Base-by-base conservation (phyloP, 2,329 filamentous ascomycete species). In the Cordyceps cicadae region DNA sequence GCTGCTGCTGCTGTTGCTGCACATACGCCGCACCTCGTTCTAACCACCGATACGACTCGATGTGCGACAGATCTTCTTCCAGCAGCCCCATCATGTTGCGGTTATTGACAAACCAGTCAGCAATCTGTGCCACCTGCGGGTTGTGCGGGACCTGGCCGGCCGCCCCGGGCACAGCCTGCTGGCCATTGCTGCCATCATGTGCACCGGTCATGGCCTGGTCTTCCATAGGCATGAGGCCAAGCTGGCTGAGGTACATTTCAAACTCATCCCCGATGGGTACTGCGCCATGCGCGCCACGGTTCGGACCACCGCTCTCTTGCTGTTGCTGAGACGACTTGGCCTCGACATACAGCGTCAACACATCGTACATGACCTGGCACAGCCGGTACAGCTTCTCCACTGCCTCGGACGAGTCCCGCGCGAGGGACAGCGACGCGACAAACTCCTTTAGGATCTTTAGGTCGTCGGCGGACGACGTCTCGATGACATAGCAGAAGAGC, bases 71-170 rank as follows among this genome's bases (percentile, higher is more conserved):
- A 50, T 87, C 85, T 62, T 87, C 82, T 67, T 88, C 86, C 68
- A 88, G 70, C 61, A 88, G 67, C 0, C 83, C 83, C 75, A 88
- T 79, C 74, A 88, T 82, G 66, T 87, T 85, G 59, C 81, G 78
- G 62, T 83, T 87, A 1, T 85, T 83, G 3, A 82, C 84, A 65
- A 87, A 87, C 85, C 85, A 88, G 63, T 86, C 84, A 2, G 82
- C 81, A 62, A 87, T 71, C 51, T 84, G 79, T 37, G 78, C 66
- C n/a, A 69, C 67, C 62, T 72, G 73, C 8, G 69, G 65, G 59
- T 60, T 70, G n/a, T 70, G 68, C 3, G 63, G 59, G 5, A 64
- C 62, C 19, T 54, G 51, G 1, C 58, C 34, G 5, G 7, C 46
- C 5, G 39, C 56, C 5, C 37, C 15, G 19, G 45, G 11, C 45